These are phyloP conservation scores for Yamadazyma laniorum DNA, from an alignment of 805 yeast species.

Conservation along the genomic window DNA sequence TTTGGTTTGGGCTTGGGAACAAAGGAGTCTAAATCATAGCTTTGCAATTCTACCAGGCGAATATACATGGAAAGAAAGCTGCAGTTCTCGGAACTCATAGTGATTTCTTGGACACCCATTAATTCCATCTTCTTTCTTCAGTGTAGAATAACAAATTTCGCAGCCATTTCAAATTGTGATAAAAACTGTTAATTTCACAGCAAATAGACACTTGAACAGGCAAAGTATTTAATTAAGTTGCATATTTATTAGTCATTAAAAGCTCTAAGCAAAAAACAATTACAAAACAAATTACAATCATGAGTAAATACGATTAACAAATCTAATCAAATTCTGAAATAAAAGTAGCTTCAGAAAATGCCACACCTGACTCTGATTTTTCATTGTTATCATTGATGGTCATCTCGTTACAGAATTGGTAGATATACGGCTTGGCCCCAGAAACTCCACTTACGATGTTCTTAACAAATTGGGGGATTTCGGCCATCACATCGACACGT, in stretches of 20 bases:
- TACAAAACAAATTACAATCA: conserved; percentile 8
- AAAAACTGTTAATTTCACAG: neutral
- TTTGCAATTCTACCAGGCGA: too few species aligned
- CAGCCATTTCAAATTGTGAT: neutral
- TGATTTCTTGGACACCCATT: too few species aligned
- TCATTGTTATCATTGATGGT: conserved; percentile 45
- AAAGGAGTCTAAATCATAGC: too few species aligned
- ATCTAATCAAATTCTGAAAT: conserved; percentile 44
- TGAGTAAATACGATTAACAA: neutral
- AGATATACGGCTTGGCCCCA: conserved; percentile 95
- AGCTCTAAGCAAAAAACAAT: neutral
- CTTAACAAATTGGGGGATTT: conserved; percentile 91
- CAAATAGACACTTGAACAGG: too few species aligned
- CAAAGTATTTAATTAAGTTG: neutral
- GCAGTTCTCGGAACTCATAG: too few species aligned
- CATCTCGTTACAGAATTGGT: conserved; percentile 77
- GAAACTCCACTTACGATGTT: conserved; percentile 91
- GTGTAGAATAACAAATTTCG: too few species aligned
- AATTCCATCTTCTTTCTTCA: too few species aligned
- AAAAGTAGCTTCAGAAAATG: conserved; percentile 79
- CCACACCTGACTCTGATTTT: conserved; percentile 57
- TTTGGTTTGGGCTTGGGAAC: neutral
- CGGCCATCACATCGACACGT: conserved; percentile 97
- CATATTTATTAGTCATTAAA: neutral
- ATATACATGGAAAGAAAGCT: too few species aligned